A percentile compares a stretch with the other conserved stretches of the same genome.
Evolutionary conservation across 306 rosid genomes (phyloP).

Genomic region (Canavalia ensiformis): DNA sequence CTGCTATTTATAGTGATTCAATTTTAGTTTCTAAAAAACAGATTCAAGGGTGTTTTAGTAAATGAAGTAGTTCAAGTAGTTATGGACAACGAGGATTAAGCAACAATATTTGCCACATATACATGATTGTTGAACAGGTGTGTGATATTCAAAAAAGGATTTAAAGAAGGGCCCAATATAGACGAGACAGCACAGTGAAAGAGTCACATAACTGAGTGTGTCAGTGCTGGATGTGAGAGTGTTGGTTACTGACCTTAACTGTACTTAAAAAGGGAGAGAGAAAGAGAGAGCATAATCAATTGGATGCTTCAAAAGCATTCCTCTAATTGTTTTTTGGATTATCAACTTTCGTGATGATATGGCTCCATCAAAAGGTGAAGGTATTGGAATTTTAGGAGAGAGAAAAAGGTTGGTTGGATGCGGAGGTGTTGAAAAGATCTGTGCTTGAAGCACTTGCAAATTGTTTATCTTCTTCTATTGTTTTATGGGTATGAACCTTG

Average conservation of each 20-base stretch:
- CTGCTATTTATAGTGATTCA: not conserved
- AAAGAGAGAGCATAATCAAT: not conserved
- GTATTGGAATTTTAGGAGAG: not conserved
- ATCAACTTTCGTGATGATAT: not conserved
- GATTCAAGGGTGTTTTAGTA: constrained; percentile 47
- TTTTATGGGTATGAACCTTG: constrained; percentile 45
- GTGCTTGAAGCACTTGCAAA: constrained; percentile 37
- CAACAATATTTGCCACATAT: constrained; percentile 56
- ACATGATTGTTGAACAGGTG: constrained; percentile 38
- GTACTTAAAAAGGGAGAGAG: not conserved
- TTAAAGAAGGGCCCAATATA: constrained; percentile 43
- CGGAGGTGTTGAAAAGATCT: constrained; percentile 37
- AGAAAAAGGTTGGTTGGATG: constrained; percentile 19
- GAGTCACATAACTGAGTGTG: constrained; percentile 30
- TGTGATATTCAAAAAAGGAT: constrained; percentile 26
- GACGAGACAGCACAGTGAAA: constrained; percentile 33
- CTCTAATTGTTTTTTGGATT: constrained; percentile 1
- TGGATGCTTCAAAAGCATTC: not conserved
- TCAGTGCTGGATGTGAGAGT: constrained; percentile 24
- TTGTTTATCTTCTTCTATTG: constrained; percentile 15
- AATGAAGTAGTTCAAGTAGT: constrained; percentile 43
- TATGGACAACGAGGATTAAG: constrained; percentile 54
- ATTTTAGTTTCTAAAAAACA: not conserved
- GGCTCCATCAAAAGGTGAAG: not conserved
- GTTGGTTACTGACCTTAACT: constrained; percentile 39